Evolutionary conservation across 2,329 filamentous ascomycete species (phyloP).

Genomic region (Onygena corvina): DNA sequence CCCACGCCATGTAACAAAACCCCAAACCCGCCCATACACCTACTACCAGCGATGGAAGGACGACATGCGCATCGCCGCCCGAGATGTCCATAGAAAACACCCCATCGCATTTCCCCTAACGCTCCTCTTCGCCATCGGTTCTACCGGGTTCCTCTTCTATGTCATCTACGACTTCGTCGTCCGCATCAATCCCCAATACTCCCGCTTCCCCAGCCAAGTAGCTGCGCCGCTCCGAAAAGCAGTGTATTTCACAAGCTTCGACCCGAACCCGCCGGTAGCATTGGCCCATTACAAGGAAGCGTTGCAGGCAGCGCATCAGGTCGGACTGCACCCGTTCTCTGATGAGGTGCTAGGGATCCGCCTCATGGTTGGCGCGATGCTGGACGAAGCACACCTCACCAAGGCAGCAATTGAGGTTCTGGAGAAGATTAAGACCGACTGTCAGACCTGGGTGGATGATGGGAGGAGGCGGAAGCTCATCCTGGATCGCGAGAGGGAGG

Average conservation of each 20-base stretch:
- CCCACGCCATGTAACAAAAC: neutral
- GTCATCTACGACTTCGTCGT: constrained; percentile 35
- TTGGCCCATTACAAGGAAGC: constrained; percentile 75
- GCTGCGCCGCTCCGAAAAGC: constrained; percentile 60
- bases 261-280: constrained; percentile 61
- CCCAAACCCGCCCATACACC: constrained; percentile 19
- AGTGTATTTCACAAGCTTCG: constrained; percentile 72
- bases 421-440: constrained; percentile 62
- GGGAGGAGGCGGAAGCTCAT: constrained; percentile 18
- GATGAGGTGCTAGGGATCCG: constrained; percentile 85
- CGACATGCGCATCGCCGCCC: constrained; percentile 27
- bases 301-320: constrained; percentile 57
- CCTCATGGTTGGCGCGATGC: constrained; percentile 64
- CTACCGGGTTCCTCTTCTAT: constrained; percentile 28
- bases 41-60: constrained; percentile 24
- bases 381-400: constrained; percentile 64
- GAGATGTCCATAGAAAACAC: constrained; percentile 33
- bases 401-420: constrained; percentile 62
- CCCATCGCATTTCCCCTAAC: constrained; percentile 33
- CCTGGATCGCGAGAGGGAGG: constrained; percentile 13
- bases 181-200: constrained; percentile 31
- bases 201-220: constrained; percentile 35
- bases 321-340: constrained; percentile 74
- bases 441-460: constrained; percentile 35
- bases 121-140: constrained; percentile 30